Base-by-base conservation (phyloP, 208 protist species). In the Lotmaria passim region DNA sequence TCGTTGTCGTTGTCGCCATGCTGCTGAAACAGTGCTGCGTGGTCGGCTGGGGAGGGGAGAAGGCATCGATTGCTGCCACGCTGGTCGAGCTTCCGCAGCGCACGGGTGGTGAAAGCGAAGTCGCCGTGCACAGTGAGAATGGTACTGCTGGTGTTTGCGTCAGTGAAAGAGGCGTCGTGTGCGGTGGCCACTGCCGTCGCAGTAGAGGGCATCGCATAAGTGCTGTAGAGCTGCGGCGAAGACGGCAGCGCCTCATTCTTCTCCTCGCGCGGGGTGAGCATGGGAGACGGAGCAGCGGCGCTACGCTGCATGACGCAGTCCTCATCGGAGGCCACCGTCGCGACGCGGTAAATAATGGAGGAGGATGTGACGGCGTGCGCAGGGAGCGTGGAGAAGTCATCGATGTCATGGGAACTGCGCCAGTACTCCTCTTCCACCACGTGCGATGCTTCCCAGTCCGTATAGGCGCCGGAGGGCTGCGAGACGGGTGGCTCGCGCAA, bases 111-210 rank as follows among this genome's bases (percentile, higher is more conserved):
- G 36, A 61, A 61, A 38, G n/a, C 19, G 36, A 61, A 61, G 56
- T 61, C 56, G 30, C 56, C 56, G 56, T 61, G 56, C 33, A 59
- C 23, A 8, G 53, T 59, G 33, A 59, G 53, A 31, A 61, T 30
- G 38, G 38, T 47, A 24, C 30, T 39, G 53, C n/a, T 38, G 38
- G 38, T 19, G 23, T 30, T 30, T 1, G 24, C 30, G 23, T 33
- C 23, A 0, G 56, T 21, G 14, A 24, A 38, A 12, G 56, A 47
- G 56, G 5, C 33, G 38, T 8, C 56, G 31, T 38, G 17, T 7
- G 12, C 7, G 10, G 53, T 44, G 19, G 33, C 15, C 43, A 48
- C 15, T 23, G 19, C 5, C 43, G 43, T 4, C 6, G 46, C 46
- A 14, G 21, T 23, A n/a, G n/a, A n/a, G n/a, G n/a, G n/a, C n/a